Base-by-base conservation (phyloP, 352 stramenopile genomes). In the Albugo candida region DNA sequence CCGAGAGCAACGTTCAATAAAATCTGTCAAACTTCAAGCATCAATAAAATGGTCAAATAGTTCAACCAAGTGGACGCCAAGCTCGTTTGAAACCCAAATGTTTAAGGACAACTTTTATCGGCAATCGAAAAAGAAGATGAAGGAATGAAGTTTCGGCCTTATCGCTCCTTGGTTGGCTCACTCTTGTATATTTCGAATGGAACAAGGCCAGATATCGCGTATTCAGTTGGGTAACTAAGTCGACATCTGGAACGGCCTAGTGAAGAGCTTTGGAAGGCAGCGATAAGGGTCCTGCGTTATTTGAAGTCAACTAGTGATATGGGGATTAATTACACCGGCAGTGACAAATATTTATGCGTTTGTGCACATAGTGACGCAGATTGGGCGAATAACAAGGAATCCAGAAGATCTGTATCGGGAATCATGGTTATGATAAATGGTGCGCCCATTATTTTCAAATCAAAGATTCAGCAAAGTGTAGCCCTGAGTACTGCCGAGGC, bases 21-120 rank as follows among this genome's bases (percentile, higher is more conserved):
- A 18, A 47, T 54, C 13, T 35, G 41, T 36, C 47, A 58, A n/a
- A 27, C 19, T 16, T 31, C 47, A 16, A 48, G 41, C 40, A 38
- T 27, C 5, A 37, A 53, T 31, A 21, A 27, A 20, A 39, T 47
- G 17, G 53, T 56, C 44, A 47, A 49, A 27, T 42, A 37, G 12
- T 56, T 53, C 10, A 31, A 36, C 13, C 48, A 56, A 19, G 37
- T 34, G 18, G 16, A 60, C 34, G 49, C 49, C 0, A 56, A 60
- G 45, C 45, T 51, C 2, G 45, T 34, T 12, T 34, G 53, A 27
- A 24, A 18, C 12, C 47, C 41, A 19, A 45, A 24, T 24, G 3
- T 24, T 43, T 8, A 43, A 19, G 38, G 20, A 3, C 38, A 43
- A 24, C 38, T 24, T 8, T 24, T 24, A 24, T 43, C 38, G 17